Conservation (phyloP, 2,329 filamentous ascomycete species). For the Diaporthe citriasiana region DNA sequence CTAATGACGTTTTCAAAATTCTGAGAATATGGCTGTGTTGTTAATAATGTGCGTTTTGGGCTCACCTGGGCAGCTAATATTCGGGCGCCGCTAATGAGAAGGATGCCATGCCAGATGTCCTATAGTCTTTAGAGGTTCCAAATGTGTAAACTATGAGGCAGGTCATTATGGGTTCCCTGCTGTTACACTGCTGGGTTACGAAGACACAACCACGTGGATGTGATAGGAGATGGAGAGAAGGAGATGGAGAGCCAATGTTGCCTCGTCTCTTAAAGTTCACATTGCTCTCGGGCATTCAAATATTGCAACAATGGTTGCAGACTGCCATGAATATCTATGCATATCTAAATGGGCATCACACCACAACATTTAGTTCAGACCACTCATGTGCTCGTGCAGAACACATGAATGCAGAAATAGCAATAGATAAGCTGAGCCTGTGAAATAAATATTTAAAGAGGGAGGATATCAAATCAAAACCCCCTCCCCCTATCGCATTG, state of each 20-base stretch:
- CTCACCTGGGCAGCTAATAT: no score
- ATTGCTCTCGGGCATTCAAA: no score
- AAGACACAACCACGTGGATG: background rate
- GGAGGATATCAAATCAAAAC: background rate
- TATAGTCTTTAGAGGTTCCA: background rate
- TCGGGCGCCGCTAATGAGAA: no score
- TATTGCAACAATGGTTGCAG: background rate
- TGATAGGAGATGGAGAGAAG: background rate
- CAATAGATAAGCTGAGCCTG: no score
- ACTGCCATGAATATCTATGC: fast-evolving
- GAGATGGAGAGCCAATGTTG: background rate
- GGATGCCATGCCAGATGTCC: background rate
- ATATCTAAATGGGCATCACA: background rate
- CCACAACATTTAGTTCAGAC: background rate
- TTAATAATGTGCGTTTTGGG: no score
- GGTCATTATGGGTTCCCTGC: background rate
- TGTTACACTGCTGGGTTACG: background rate
- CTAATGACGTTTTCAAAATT: no score
- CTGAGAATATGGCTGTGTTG: no score
- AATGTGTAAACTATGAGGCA: background rate
- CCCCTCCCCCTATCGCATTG: no score
- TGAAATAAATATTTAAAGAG: background rate
- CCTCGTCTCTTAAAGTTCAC: background rate
- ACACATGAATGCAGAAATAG: background rate
- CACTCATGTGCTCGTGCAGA: background rate